Evolutionary conservation across 2,329 filamentous ascomycete species (phyloP), one percentile per base, ranked within the genome.

Genomic region (Mycogone perniciosa): DNA sequence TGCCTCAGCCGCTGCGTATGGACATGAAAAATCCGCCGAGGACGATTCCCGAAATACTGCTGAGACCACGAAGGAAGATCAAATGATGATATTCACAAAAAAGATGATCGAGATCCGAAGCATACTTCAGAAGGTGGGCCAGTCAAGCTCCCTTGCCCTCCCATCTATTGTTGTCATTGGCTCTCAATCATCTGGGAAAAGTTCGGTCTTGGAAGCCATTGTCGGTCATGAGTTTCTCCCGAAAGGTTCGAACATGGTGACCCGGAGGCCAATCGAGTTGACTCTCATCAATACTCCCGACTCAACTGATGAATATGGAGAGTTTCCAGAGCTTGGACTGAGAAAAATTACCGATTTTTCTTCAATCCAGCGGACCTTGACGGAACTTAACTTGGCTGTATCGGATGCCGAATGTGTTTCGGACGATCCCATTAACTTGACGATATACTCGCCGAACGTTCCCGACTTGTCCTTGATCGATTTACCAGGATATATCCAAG

Each of bases 51-150:
- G 83, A 50, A 73, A 76, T 7, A 75, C 72, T 20, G 81, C 85
- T 50, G 82, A 87, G 62, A 76, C 79, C 44, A 88, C 89, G 13
- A 83, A 84, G 61, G 93, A 99, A 62, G 93, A 99, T 66, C 93
- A 99, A 69, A 99, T 99, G 92, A 99, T 99, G 93, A 78, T 96
- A 59, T 75, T 99, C 63, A 99, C 95, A 2, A 92, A 93, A 73
- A 97, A 97, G 73, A 99, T 99, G 93, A 99, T 99, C 63, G 93
- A 99, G 73, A 97, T 99, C 51, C 80, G 95, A 59, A 91, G 85
- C 59, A 89, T 99, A 51, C 76, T 99, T 27, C 88, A 95, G 63
- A 89, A 85, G 29, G 88, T 99, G 43, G 95, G 91, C 33, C 92
- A 99, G 72, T 95, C 91, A 1, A 89, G 86, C 57, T 83, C 88